phyloP scores from a whole-genome alignment of 305 asterid species.

The Nicotiana rustica region DNA sequence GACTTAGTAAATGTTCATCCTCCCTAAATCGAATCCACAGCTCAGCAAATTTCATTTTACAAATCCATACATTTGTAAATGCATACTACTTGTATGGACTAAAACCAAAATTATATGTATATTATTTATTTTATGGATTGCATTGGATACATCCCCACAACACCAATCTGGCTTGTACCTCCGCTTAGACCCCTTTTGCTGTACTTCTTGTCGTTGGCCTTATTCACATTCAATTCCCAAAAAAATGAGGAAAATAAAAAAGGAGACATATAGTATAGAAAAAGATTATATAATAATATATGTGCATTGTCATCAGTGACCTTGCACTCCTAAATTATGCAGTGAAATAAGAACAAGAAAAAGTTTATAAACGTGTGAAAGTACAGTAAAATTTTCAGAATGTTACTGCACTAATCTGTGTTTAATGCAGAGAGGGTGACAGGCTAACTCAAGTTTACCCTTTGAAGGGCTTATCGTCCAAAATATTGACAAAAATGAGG shows the following conservation, averaged over 20 bases:
- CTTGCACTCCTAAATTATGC: neutral
- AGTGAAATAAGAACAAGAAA: neutral
- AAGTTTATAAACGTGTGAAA: neutral
- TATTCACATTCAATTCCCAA: conserved; percentile 16
- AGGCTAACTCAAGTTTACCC: too few species aligned
- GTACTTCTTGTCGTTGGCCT: conserved; percentile 29
- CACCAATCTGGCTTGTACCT: conserved; percentile 34
- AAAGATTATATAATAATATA: neutral
- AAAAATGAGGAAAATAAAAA: neutral
- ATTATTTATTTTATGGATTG: conserved; percentile 31
- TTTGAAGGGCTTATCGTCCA: too few species aligned
- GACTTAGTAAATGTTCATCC: conserved; percentile 36
- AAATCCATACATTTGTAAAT: neutral
- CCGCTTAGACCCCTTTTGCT: conserved; percentile 26
- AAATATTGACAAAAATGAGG: neutral
- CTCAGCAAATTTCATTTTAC: conserved; percentile 36
- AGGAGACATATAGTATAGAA: neutral
- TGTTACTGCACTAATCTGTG: neutral
- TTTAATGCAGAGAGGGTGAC: neutral
- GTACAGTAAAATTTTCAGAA: neutral
- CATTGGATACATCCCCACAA: conserved; percentile 30
- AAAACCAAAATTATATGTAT: conserved; percentile 10
- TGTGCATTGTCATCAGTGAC: neutral
- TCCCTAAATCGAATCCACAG: conserved; percentile 43
- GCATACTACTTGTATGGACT: conserved; percentile 21